phyloP scores from a whole-genome alignment of 805 yeast species.

The Maudiozyma turicensis region DNA sequence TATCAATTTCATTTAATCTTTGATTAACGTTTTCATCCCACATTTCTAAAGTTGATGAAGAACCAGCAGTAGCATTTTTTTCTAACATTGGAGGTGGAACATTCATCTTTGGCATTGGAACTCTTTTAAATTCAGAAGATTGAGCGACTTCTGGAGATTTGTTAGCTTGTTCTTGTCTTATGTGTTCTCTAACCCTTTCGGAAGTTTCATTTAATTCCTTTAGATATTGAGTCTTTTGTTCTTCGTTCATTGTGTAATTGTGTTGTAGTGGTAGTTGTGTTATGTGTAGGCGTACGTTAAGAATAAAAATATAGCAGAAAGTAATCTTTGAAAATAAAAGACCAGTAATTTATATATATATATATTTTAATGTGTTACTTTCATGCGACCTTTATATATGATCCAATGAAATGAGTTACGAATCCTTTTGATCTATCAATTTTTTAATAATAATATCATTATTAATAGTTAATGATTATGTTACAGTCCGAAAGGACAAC shows the following conservation, averaged over 20 bases:
- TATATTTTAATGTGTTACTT: no score
- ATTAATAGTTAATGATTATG: no score
- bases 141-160: neutral
- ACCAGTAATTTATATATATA: no score
- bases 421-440: no score
- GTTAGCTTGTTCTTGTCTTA: conserved; percentile 6
- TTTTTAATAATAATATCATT: no score
- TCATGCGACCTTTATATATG: neutral
- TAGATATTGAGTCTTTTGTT: conserved; percentile 8
- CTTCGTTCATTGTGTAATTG: conserved; percentile 4
- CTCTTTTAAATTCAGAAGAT: conserved; percentile 23
- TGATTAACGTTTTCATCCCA: conserved; percentile 33
- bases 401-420: no score
- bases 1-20: conserved; percentile 28
- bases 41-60: conserved; percentile 31
- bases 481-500: no score
- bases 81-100: conserved; percentile 29
- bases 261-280: neutral
- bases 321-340: no score
- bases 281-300: neutral
- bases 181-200: conserved; percentile 9
- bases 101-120: conserved; percentile 27
- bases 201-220: conserved; percentile 5
- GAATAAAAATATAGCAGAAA: no score
- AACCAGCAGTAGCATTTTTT: conserved; percentile 25